Base-by-base conservation (phyloP, 1,284 basidiomycete species). In the Neolentinus lepideus region DNA sequence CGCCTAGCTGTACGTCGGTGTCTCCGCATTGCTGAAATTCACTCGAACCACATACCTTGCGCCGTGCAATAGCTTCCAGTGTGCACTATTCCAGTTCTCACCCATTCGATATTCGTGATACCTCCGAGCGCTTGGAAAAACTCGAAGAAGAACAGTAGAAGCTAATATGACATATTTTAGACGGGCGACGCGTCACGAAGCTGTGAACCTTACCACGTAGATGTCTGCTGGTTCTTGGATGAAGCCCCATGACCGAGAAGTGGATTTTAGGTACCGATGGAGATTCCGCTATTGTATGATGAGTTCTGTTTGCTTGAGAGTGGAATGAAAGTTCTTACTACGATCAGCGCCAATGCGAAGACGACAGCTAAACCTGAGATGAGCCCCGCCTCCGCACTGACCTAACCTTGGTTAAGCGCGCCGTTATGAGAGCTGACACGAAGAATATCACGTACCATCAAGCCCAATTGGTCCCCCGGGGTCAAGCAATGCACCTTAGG, bases 71-170 rank as follows among this genome's bases (percentile, higher is more conserved):
- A 12, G 60, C 63, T 2, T 56, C 60, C 51, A 2, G 22, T 52
- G 4, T 31, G 45, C 3, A 62, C 59, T 8, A 54, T 57, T 6
- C 62, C 61, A 1, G 36, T 24, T 31, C 60, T 54, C 2, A 56
- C 55, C 62, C 62, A 63, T 25, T 56, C 51, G 33, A 62, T 25
- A 43, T 56, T 47, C 1, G 60, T 35, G 11, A 61, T 52, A 25
- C 55, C 56, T 1, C 62, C 61, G 4, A 61, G 14, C 1, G 61
- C 61, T 38, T 62, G 61, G 12, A 63, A 19, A n/a, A 61, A 8
- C 19, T 63, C 62, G 19, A 51, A 60, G 16, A 31, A 24, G 21
- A 63, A 62, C 3, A 63, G 51, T 2, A 59, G 51, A 12, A 61
- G 45, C 61, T 62, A 21, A n/a, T 21, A 19, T 2, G 10, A 2